Evolutionary conservation across 345 rosid species (phyloP).

Genomic region (Salix caprea): DNA sequence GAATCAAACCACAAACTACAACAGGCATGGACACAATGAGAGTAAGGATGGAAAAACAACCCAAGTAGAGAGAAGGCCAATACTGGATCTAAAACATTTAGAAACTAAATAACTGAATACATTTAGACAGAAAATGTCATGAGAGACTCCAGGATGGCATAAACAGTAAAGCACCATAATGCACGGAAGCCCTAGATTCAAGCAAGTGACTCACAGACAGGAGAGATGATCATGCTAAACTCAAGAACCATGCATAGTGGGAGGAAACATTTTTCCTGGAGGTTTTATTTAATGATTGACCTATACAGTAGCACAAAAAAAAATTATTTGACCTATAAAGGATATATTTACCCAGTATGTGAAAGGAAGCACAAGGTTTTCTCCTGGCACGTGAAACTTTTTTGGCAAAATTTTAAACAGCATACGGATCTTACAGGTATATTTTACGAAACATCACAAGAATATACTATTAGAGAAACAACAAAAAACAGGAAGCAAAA

Average conservation of each 20-base stretch:
- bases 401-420: no score
- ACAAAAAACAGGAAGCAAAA: neutral
- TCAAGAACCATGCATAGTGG: neutral
- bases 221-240: neutral
- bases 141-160: neutral
- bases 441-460: neutral
- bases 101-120: neutral
- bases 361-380: no score
- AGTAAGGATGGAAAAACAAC: constrained; percentile 5
- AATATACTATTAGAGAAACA: neutral
- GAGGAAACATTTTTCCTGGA: no score
- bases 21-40: neutral
- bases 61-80: neutral
- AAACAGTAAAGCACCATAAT: neutral
- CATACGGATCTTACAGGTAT: neutral
- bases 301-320: no score
- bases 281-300: no score
- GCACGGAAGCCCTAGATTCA: neutral
- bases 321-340: no score
- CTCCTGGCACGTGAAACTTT: no score
- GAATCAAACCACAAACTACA: neutral
- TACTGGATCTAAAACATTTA: neutral
- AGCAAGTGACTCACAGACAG: neutral
- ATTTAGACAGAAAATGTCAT: neutral
- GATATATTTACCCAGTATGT: no score